Evolutionary conservation across 139 green algal genomes (phyloP).

Genomic region (Chlamydomonas eustigma): DNA sequence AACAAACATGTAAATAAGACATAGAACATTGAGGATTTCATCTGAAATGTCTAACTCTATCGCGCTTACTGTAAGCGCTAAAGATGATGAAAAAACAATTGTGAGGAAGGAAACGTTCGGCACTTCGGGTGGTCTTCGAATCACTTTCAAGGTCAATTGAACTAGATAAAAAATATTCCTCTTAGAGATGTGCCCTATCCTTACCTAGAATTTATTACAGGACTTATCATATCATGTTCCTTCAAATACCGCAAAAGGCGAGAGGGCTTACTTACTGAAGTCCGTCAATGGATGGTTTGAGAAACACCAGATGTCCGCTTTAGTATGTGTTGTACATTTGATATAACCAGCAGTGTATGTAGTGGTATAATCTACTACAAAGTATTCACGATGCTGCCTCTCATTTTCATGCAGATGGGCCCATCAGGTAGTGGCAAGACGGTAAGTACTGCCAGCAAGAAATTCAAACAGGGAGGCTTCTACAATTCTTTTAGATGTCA

Average conservation of each 20-base stretch:
- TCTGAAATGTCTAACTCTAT: too few species aligned
- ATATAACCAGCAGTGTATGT: neutral
- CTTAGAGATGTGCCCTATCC: neutral
- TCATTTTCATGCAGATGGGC: slow-evolving; percentile 52
- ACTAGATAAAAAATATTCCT: neutral
- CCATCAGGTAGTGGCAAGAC: slow-evolving; percentile 68
- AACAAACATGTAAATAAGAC: too few species aligned
- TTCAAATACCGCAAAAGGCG: slow-evolving; percentile 46
- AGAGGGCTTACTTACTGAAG: slow-evolving; percentile 52
- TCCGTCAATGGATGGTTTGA: slow-evolving; percentile 56
- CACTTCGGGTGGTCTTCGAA: slow-evolving; percentile 23
- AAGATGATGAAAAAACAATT: neutral
- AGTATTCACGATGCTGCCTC: neutral
- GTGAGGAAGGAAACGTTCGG: neutral
- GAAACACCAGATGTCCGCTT: slow-evolving; percentile 61
- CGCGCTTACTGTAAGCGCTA: too few species aligned
- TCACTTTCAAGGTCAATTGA: slow-evolving; percentile 27
- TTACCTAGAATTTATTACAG: slow-evolving; percentile 21
- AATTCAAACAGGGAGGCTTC: neutral
- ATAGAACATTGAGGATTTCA: too few species aligned
- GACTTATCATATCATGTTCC: slow-evolving; percentile 52
- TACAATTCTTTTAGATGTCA: neutral
- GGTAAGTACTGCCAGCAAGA: neutral
- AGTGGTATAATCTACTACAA: neutral
- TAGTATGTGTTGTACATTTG: slow-evolving; percentile 33